Conservation (phyloP, 108 stramenopile genomes). For the Nitzschia putrida region DNA sequence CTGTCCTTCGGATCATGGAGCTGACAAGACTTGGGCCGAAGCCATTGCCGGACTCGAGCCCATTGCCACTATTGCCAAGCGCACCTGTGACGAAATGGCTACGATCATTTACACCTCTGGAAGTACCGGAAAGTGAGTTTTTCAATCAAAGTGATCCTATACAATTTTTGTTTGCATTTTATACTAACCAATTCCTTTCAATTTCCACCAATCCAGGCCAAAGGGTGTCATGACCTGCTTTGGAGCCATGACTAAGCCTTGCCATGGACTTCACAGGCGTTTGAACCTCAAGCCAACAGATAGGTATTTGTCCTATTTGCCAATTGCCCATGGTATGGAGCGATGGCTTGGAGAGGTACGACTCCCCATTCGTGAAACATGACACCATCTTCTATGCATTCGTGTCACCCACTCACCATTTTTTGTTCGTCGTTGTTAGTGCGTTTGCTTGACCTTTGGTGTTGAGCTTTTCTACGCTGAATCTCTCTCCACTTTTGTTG, state of each 20-base stretch:
- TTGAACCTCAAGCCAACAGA: conserved; percentile 57
- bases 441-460: conserved; percentile 58
- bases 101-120: conserved; percentile 84
- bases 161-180: too few species aligned
- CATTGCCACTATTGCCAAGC: conserved; percentile 40
- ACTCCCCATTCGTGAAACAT: not conserved
- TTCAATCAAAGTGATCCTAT: not conserved
- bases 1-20: conserved; percentile 48
- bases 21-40: conserved; percentile 60
- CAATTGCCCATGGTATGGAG: conserved; percentile 83
- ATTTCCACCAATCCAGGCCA: conserved; percentile 35
- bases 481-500: conserved; percentile 62
- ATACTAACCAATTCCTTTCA: not conserved
- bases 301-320: conserved; percentile 76
- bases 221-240: conserved; percentile 84
- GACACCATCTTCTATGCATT: conserved; percentile 7
- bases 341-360: conserved; percentile 70
- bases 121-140: conserved; percentile 68
- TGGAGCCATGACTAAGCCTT: conserved; percentile 57
- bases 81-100: conserved; percentile 72
- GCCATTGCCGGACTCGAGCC: conserved; percentile 40
- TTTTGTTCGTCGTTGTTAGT: conserved; percentile 19
- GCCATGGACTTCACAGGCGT: conserved; percentile 49
- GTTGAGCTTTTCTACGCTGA: conserved; percentile 68
- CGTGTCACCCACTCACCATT: not conserved